Evolutionary conservation across 306 rosid genomes (phyloP).

Genomic region (Biancaea sappan): DNA sequence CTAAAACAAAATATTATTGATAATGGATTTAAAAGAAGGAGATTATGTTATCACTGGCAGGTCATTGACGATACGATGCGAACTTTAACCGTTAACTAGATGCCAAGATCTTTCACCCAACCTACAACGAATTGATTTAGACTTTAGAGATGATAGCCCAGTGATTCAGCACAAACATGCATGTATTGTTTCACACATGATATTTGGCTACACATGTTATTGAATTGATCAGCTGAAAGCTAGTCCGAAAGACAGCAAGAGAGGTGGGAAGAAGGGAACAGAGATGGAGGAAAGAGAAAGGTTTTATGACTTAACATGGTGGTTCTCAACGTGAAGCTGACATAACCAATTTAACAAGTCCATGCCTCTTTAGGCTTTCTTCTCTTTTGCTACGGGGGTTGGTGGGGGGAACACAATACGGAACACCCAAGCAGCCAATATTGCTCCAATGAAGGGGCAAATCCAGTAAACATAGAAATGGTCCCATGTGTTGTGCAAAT

Average conservation of each 20-base stretch:
- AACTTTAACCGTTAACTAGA: neutral
- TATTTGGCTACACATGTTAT: neutral
- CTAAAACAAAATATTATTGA: neutral
- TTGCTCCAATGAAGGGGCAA: slow-evolving; percentile 75
- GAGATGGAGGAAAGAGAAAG: neutral
- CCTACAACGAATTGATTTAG: neutral
- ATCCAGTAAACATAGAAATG: slow-evolving; percentile 90
- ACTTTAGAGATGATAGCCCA: neutral
- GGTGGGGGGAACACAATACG: slow-evolving; percentile 59
- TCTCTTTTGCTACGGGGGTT: slow-evolving; percentile 39
- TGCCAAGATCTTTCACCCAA: neutral
- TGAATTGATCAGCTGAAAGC: neutral
- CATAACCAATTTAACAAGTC: slow-evolving; percentile 18
- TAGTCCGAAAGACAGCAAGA: slow-evolving; percentile 1
- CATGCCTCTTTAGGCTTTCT: slow-evolving; percentile 54
- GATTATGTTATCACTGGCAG: neutral
- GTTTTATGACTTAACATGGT: neutral
- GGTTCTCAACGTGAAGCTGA: neutral
- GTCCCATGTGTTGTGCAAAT: slow-evolving; percentile 83
- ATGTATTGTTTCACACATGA: neutral
- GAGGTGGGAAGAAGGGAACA: slow-evolving; percentile 10
- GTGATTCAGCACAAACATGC: neutral
- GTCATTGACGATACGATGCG: neutral
- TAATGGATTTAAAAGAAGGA: neutral
- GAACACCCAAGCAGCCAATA: slow-evolving; percentile 74